Conservation (phyloP, 2,329 filamentous ascomycete species). For the Penicillium sp. region DNA sequence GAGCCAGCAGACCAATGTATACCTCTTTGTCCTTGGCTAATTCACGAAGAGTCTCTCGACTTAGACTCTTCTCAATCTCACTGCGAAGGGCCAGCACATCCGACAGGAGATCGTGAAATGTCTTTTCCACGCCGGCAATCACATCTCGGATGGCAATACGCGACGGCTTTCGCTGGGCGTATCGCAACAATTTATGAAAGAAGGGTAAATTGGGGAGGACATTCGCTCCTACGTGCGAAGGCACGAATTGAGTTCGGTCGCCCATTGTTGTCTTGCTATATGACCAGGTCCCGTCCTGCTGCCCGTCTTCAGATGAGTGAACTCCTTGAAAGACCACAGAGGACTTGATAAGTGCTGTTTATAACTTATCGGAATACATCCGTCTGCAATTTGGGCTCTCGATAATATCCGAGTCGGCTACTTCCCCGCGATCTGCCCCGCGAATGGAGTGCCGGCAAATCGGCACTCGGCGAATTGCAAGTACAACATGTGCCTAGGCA, state of each 20-base stretch:
- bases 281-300: neutral
- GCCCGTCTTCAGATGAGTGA: neutral
- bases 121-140: conserved; percentile 32
- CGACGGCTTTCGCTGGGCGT: conserved; percentile 25
- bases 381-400: neutral
- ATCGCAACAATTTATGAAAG: conserved; percentile 33
- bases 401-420: conserved; percentile 13
- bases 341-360: neutral
- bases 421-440: conserved; percentile 15
- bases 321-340: neutral
- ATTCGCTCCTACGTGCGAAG: conserved; percentile 27
- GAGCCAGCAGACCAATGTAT: conserved; percentile 33
- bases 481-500: conserved; percentile 1
- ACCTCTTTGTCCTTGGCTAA: conserved; percentile 31
- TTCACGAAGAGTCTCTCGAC: conserved; percentile 16
- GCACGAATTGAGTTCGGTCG: conserved; percentile 27
- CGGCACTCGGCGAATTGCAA: conserved; percentile 18
- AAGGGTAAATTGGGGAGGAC: conserved; percentile 34
- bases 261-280: conserved; percentile 9
- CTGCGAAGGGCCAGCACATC: conserved; percentile 31
- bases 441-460: conserved; percentile 13
- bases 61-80: conserved; percentile 16
- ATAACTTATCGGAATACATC: neutral
- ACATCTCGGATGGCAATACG: conserved; percentile 33
- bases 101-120: conserved; percentile 33